Base-by-base conservation (phyloP, 164 flowering plant genomes). In the Litsea cubeba region DNA sequence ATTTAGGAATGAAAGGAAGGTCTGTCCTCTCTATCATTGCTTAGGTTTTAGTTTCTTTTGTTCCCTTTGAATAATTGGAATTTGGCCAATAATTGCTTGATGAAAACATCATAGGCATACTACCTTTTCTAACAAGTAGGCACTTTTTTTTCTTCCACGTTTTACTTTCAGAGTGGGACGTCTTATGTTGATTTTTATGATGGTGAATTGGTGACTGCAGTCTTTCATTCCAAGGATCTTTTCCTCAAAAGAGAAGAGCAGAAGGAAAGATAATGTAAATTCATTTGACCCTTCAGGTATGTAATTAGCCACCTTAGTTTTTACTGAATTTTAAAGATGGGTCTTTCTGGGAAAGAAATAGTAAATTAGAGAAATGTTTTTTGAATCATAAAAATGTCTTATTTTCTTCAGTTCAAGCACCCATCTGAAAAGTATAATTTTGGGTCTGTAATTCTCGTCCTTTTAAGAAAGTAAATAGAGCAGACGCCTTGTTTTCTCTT, bases 181-280 rank as follows among this genome's bases (percentile, higher is more conserved):
- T 35, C 40, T 35, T 35, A 35, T 35, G 40, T 35, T 35, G 40
- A 35, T 35, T 6, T 35, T 35, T 18, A 22, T 26, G 32, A 57
- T 49, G 65, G 70, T 8, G 17, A 50, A 40, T 46, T 68, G 65
- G 50, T 65, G 64, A 22, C 57, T 74, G 66, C 69, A 81, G 79
- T 81, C 76, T 26, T 75, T 60, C 50, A 72, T 78, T 35, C 78
- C 79, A 7, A 81, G 70, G 72, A 60, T 78, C 2, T 75, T 76
- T 71, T 2, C 74, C 0, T 40, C 68, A 1, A 72, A 64, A 54
- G 82, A 77, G 60, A 75, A 66, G 72, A 69, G 71, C 58, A 71
- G 54, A 58, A 72, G 76, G 72, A 40, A 28, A 30, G 30, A 25
- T 23, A 73, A 18, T 0, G 79, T 71, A 62, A 64, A 60, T 58